Base-by-base conservation (phyloP, 768 basidiomycete genomes). In the Tephrocybe sp. region DNA sequence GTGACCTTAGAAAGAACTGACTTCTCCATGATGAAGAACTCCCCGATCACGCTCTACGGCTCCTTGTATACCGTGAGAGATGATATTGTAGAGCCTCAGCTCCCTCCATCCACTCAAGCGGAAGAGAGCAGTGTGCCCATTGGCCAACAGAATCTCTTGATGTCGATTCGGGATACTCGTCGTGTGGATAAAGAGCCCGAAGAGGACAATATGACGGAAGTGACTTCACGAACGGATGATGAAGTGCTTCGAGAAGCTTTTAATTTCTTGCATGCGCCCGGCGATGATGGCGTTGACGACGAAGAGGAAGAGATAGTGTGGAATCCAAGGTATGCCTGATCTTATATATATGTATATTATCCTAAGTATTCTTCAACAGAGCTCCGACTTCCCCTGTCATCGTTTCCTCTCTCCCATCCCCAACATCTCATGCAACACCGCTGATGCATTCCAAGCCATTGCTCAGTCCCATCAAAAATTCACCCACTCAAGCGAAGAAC, bases 221-320 rank as follows among this genome's bases (percentile, higher is more conserved):
- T 79, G 40, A 84, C 84, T 22, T 87, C 82, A 9, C 79, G 77
- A 34, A 89, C 87, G 1, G 91, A 92, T 38, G 90, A 92, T 54
- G 96, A 96, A 59, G 83, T 87, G 0, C 79, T 97, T 27, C 79
- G 75, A 9, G 80, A 84, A 9, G 87, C 82, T 4, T 85, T 90
- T 60, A 68, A 78, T 22, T 67, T 65, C 42, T 56, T 75, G 40
- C 61, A 78, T 60, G 77, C 68, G 24, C 70, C 63, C 27, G 76
- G 77, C 3, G 76, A 79, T 0, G 78, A 83, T 3, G 88, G 90
- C n/a, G 79, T 62, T 31, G 78, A 79, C 3, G 78, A 79, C 1
- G 79, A 82, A 8, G 84, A 84, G 1, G 88, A 92, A 16, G 79
- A 89, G 62, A 84, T 93, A 56, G 84, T 98, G 40, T 87, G 84